Evolutionary conservation across 2,329 filamentous ascomycete genomes (phyloP), one percentile per base, ranked within the genome.

Genomic region (Atkinsonella hypoxylon): DNA sequence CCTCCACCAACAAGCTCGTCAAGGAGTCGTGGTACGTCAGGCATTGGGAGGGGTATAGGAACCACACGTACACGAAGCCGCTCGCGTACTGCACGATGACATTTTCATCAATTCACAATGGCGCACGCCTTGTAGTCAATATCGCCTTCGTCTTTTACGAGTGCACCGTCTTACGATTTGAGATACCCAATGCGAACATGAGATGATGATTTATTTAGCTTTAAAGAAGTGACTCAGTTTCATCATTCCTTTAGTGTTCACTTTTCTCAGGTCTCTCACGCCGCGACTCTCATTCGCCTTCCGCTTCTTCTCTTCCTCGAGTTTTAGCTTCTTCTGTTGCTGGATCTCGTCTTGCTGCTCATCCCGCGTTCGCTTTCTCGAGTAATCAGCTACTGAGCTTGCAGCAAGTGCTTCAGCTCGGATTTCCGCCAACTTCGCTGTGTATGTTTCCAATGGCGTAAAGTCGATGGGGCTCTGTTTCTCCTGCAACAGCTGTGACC

Each of bases 151-250:
- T 18, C 13, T 15, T 49, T 48, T 18, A 26, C 15, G 30, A 6
- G 26, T 39, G 40, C 47, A 44, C 18, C 13, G 13, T 38, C 22
- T 43, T 51, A 18, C 45, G 50, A 54, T 52, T 44, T 41, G 49
- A 64, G 59, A 64, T 65, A 64, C 62, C 64, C 62, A 59, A 53
- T 45, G 53, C 54, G 56, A 57, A 58, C n/a, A 53, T 52, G 40
- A 38, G 44, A 36, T 20, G 9, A 45, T 45, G 39, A n/a, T 32
- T 57, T 57, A 59, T 54, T 78, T 79, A 70, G 91, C 94, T 53
- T 81, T 81, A 67, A 98, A 98, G 70, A 98, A 98, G 54, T 83
- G 79, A 63, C 87, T 95, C 78, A 98, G 79, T 73, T 97, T 98
- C 77, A 87, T 93, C 93, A 98, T 98, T 1, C 93, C 93, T 20